Base-by-base conservation (phyloP, 768 basidiomycete genomes). In the Dentipellis sp. region DNA sequence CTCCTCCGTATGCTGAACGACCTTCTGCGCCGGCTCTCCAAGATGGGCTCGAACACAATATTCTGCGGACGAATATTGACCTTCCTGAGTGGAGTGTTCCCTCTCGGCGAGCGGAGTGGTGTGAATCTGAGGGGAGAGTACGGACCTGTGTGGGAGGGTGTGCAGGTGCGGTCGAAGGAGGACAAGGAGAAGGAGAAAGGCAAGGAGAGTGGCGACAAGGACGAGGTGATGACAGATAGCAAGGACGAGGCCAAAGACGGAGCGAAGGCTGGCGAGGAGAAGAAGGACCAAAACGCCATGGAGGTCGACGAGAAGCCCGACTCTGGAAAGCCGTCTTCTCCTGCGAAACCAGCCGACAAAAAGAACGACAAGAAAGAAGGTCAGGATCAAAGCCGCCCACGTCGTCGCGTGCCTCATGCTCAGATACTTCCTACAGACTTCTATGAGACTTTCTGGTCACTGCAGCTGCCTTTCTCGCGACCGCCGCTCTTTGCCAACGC, bases 81-180 rank as follows among this genome's bases (percentile, higher is more conserved):
- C 1, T 94, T 94, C 68, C 72, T 95, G 51, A 89, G 87, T 57
- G 81, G 80, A 1, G 89, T 91, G 1, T 95, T 93, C 66, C 88
- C 91, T 6, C 69, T 97, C 9, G 88, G 89, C 2, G 93, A 95
- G 68, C 74, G 91, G 51, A 93, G 91, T 67, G 91, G 93, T 35
- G 93, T 95, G 36, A 97, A 97, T 68, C 70, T 95, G 59, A 75
- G 93, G 35, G 93, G 93, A 56, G 89, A 94, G 70, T 91, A 86
- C 67, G 83, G 91, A 0, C 83, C 88, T 10, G 72, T 75, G 21
- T 90, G 88, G 89, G 84, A 90, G 57, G 80, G 83, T 12, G 81
- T 84, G 16, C 73, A 73, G 53, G 74, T 75, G 50, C 59, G 67
- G 36, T 67, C 64, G 57, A 73, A 69, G 53, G 64, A 65, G 12